Evolutionary conservation across 1,139 yeast species (phyloP).

Genomic region (Pichia inconspicua): DNA sequence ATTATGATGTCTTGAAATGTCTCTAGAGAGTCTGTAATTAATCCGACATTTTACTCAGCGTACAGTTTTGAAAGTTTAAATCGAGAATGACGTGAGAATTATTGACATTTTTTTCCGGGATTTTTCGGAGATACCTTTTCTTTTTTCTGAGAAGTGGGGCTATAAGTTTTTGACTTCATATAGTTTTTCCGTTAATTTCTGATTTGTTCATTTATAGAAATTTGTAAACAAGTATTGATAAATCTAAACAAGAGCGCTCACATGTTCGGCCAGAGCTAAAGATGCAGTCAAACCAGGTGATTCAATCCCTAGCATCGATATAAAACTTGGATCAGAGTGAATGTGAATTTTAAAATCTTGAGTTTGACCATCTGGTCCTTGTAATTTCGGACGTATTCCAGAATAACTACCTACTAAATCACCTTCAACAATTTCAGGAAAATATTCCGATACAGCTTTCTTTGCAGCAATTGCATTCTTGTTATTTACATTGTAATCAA

Average conservation of each 20-base stretch:
- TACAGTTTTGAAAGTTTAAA: too few relatives aligned
- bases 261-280: slow-evolving; percentile 58
- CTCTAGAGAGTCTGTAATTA: too few relatives aligned
- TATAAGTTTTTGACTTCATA: too few relatives aligned
- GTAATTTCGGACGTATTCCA: slow-evolving; percentile 77
- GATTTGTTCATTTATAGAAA: too few relatives aligned
- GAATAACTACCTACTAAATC: slow-evolving; percentile 62
- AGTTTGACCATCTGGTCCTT: slow-evolving; percentile 42
- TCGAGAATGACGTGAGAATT: too few relatives aligned
- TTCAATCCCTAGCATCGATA: slow-evolving; percentile 76
- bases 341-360: slow-evolving; percentile 68
- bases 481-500: slow-evolving; percentile 42
- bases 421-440: slow-evolving; percentile 45
- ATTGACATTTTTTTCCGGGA: neutral
- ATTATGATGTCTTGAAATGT: too few relatives aligned
- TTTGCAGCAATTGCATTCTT: slow-evolving; percentile 47
- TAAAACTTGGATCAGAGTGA: slow-evolving; percentile 42
- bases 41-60: too few relatives aligned
- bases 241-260: neutral
- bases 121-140: neutral
- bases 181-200: too few relatives aligned
- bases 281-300: slow-evolving; percentile 84
- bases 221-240: too few relatives aligned
- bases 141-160: neutral
- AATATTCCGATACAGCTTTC: slow-evolving; percentile 52